Percentiles rank a stretch among this genome's conserved stretches.
Conservation (phyloP, 495 filamentous ascomycete genomes). For the Copromyces sp. region DNA sequence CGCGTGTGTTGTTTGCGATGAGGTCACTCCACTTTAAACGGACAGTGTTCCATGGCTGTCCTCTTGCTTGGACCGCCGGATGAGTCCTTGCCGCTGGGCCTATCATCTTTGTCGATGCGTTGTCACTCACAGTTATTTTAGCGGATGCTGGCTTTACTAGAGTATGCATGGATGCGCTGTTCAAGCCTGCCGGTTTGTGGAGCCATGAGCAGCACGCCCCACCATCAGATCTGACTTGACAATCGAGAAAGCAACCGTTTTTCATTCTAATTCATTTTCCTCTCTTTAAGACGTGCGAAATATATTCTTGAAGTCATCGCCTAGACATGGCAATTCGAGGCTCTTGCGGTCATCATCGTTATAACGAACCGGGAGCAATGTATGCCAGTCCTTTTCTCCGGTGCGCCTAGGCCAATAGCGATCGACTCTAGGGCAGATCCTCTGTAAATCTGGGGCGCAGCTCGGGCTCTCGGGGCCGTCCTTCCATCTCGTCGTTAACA, state of each 20-base stretch:
- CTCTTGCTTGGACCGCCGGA: not conserved
- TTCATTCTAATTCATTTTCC: not conserved
- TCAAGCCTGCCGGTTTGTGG: not conserved
- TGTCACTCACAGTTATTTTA: not conserved
- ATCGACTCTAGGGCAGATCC: not conserved
- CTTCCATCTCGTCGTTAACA: not conserved
- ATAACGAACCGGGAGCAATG: not conserved
- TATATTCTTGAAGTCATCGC: not conserved
- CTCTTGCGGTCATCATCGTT: not conserved
- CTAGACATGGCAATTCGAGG: not conserved
- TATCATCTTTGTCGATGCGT: not conserved
- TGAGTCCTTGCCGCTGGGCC: not conserved
- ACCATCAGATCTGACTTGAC: not conserved
- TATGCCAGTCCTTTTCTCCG: not conserved
- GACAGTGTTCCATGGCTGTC: not conserved
- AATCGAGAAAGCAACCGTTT: not conserved
- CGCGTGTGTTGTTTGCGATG: not conserved
- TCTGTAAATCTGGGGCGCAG: not conserved
- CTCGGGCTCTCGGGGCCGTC: not conserved
- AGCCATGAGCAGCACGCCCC: not conserved
- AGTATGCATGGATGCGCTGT: not conserved
- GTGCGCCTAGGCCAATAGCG: not conserved
- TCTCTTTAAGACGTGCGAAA: not conserved
- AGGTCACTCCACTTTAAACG: not conserved
- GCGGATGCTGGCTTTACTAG: not conserved